Evolutionary conservation across 202 grass and related monocot genomes (phyloP).

Genomic region (Tripidium arundinaceum): DNA sequence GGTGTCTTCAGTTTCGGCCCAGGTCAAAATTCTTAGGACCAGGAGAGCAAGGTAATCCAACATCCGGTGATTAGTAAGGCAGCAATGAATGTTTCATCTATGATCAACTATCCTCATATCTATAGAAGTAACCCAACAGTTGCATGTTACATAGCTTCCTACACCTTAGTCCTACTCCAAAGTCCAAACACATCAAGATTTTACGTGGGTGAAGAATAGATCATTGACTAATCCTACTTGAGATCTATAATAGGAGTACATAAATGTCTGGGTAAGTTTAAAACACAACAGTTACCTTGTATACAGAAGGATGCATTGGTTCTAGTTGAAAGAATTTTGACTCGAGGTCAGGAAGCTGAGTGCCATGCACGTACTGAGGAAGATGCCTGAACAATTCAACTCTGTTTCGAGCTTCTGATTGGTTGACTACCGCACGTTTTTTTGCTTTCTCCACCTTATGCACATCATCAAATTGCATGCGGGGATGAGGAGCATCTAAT

Average conservation of each 20-base stretch:
- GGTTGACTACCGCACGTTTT: constrained; percentile 81
- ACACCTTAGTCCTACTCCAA: not conserved
- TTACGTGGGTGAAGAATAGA: constrained; percentile 3
- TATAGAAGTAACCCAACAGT: not conserved
- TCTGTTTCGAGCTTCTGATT: constrained; percentile 71
- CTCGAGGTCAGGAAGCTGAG: constrained; percentile 87
- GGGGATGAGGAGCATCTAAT: constrained; percentile 76
- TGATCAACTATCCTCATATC: not conserved
- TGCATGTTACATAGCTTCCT: not conserved
- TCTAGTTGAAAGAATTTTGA: constrained; percentile 93
- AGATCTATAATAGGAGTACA: not conserved
- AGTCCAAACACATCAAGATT: not conserved
- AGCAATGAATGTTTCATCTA: not conserved
- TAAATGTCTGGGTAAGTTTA: constrained; percentile 30
- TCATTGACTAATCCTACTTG: constrained; percentile 2
- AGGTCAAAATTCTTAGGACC: not conserved
- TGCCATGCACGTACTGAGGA: constrained; percentile 83
- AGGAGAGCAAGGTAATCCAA: not conserved
- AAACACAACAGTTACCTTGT: constrained; percentile 57
- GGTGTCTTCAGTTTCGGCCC: not conserved
- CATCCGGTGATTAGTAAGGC: not conserved
- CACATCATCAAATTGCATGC: constrained; percentile 90
- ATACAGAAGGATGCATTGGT: constrained; percentile 90
- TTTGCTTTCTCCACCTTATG: constrained; percentile 83
- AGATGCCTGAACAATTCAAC: constrained; percentile 90